Evolutionary conservation across 2,329 filamentous ascomycete genomes (phyloP), one percentile per base, ranked within the genome.

Genomic region (Fusarium sp.): DNA sequence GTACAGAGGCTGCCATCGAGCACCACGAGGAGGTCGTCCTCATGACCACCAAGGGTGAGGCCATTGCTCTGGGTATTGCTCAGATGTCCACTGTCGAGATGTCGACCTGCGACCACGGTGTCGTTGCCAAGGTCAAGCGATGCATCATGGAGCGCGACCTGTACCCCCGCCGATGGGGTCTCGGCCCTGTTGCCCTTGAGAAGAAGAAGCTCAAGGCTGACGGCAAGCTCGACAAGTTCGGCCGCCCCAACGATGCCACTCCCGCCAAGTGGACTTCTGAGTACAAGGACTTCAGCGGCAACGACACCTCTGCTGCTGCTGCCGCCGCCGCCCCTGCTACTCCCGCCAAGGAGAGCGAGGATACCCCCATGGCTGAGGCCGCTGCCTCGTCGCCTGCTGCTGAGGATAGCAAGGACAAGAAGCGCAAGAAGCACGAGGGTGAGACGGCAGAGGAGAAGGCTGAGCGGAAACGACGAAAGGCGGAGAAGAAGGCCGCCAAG

Each of bases 181-280:
- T 98, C 81, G 97, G 97, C 72, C 96, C 97, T 63, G 92, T 96
- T 70, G 97, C 97, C 59, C 86, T 93, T 58, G 95, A 98, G 90
- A 99, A 99, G 92, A 99, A 99, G 93, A 98, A 98, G 91, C 92
- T 99, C 88, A 98, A 98, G 91, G 94, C 95, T 63, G 94, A 95
- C 78, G 97, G 97, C 84, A 98, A 98, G 87, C 93, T 99, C 70
- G 97, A 99, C 88, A 99, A 99, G 92, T 98, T 91, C 79, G 97
- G 97, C 77, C 93, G 95, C 68, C 85, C 94, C 79, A 99, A 98
- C 84, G 96, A 98, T 83, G 91, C 92, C 74, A 99, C 97, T 6
- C 97, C 97, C 30, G 91, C 95, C 79, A 94, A 97, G 86, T 99
- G 97, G 97, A 95, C 94, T 78, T 86, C 90, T 40, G 93, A 94